Conservation (phyloP, 331 rosid species). For the Stylosanthes scabra region DNA sequence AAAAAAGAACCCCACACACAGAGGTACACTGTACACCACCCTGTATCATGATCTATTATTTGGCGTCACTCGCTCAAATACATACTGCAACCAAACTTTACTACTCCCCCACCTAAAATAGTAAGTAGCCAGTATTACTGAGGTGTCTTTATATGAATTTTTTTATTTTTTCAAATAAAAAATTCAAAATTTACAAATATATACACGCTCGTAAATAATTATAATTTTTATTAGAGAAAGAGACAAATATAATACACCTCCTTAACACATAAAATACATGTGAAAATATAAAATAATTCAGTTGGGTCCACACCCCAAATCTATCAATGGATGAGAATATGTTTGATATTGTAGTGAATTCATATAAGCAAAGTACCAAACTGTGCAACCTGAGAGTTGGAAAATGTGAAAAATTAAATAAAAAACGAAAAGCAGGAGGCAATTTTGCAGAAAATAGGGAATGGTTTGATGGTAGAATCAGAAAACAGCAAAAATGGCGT, state of each 20-base stretch:
- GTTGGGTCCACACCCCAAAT: no score
- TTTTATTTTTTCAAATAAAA: no score
- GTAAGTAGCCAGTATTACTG: background rate
- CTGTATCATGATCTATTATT: background rate
- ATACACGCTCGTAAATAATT: no score
- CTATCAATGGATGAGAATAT: no score
- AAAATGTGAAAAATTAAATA: slow-evolving; percentile 2
- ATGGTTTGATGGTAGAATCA: background rate
- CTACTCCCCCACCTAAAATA: background rate
- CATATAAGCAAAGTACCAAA: slow-evolving; percentile 21
- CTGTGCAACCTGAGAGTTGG: slow-evolving; percentile 41
- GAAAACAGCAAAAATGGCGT: background rate
- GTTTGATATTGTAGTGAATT: background rate
- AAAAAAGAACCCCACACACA: background rate
- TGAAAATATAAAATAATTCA: no score
- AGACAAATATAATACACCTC: no score
- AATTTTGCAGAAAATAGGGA: background rate
- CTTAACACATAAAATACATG: no score
- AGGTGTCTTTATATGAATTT: no score
- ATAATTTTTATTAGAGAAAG: no score
- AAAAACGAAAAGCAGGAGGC: background rate
- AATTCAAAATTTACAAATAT: no score
- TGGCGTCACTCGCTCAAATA: slow-evolving; percentile 25
- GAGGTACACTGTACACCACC: no score
- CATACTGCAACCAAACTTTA: background rate